phyloP scores from a whole-genome alignment of 164 flowering plant species.

The Liquidambar formosana region DNA sequence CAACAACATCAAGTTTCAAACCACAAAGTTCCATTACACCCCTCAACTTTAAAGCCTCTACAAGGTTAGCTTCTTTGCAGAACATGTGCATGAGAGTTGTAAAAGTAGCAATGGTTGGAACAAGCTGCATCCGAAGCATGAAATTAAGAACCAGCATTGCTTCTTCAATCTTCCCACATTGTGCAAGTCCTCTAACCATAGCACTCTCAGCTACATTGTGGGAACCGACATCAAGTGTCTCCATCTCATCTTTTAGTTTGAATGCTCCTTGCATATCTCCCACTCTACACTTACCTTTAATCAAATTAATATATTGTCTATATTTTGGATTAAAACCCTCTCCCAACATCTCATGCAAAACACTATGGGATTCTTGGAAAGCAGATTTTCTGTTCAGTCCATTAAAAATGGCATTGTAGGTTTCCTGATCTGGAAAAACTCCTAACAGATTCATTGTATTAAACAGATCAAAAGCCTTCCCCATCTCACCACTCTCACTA shows the following conservation, averaged over 20 bases:
- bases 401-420: slow-evolving; percentile 38
- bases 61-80: slow-evolving; percentile 50
- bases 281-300: slow-evolving; percentile 61
- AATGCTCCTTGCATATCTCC: slow-evolving; percentile 68
- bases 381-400: slow-evolving; percentile 50
- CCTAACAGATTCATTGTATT: slow-evolving; percentile 47
- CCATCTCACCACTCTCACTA: slow-evolving; percentile 46
- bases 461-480: slow-evolving; percentile 49
- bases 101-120: slow-evolving; percentile 78
- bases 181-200: slow-evolving; percentile 70
- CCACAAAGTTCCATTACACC: slow-evolving; percentile 48
- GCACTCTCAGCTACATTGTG: slow-evolving; percentile 71
- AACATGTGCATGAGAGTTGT: slow-evolving; percentile 69
- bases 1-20: slow-evolving; percentile 58
- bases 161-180: slow-evolving; percentile 68
- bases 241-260: slow-evolving; percentile 67
- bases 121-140: slow-evolving; percentile 44
- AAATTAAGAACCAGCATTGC: slow-evolving; percentile 53
- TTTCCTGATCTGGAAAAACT: slow-evolving; percentile 36
- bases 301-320: slow-evolving; percentile 49
- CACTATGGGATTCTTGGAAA: slow-evolving; percentile 32
- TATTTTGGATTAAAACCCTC: slow-evolving; percentile 50
- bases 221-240: slow-evolving; percentile 40
- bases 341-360: slow-evolving; percentile 59
- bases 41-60: slow-evolving; percentile 53